Base-by-base conservation (phyloP, 2,329 filamentous ascomycete genomes). In the Fusarium sp. region DNA sequence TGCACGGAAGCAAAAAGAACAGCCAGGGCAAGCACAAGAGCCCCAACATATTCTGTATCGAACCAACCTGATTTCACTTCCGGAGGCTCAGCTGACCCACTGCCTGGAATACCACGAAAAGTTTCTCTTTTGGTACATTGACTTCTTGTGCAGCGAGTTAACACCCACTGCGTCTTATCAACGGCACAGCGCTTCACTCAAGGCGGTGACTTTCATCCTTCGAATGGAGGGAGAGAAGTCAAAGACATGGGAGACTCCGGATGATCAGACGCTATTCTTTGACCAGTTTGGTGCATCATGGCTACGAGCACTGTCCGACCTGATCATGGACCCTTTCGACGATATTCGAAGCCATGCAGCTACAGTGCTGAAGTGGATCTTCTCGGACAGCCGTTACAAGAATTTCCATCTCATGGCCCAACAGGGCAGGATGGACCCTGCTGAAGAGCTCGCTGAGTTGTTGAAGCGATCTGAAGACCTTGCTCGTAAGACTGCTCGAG, bases 291-390 rank as follows among this genome's bases (percentile, higher is more conserved):
- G 88, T 49, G 71, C 73, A 5, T 83, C 79, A 1, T 88, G 91
- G 82, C 80, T 88, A 14, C 85, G 91, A 50, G 83, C 90, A 7
- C 82, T 98, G 9, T 82, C 95, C 16, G 94, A 97, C 78, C 87
- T 97, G 24, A 81, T 97, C 10, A 85, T 97, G 76, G 93, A 99
- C 74, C 93, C 95, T 0, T 99, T 97, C 75, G 96, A 98, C 61
- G 96, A 99, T 79, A 92, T 98, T 7, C 87, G 95, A 71, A 89
- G 87, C 45, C 80, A 82, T 40, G 86, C 89, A 5, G 82, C 85
- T 0, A 79, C 79, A 3, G 81, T 90, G 4, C 73, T 92, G 29
- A 79, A 77, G 68, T 83, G 82, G 55, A 74, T 87, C n/a, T 82
- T 88, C 43, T 80, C 83, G 4, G 79, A 82, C 25, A 73, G 77